These are phyloP conservation scores for Boletus vermiculosoides DNA, from an alignment of 768 basidiomycete species.

Conservation along the genomic window DNA sequence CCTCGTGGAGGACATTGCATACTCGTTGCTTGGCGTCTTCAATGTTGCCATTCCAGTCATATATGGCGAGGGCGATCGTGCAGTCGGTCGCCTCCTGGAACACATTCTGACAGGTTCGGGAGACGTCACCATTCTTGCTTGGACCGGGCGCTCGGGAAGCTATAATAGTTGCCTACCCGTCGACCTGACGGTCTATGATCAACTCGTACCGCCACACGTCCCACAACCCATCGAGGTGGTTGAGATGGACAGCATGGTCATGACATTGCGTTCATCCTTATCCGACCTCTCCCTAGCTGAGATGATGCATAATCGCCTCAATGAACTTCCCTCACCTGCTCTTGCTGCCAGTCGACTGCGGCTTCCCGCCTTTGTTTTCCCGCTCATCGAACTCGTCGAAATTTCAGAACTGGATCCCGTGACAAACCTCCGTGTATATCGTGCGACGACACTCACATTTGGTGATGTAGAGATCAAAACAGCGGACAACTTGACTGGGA, in stretches of 20 bases:
- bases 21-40: conserved; percentile 18
- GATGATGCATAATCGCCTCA: not conserved
- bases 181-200: not conserved
- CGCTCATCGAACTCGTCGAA: not conserved
- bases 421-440: not conserved
- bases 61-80: conserved; percentile 13
- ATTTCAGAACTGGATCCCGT: not conserved
- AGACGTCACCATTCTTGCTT: conserved; percentile 13
- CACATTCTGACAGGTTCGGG: conserved; percentile 12
- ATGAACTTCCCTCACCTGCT: not conserved
- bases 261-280: not conserved
- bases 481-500: not conserved
- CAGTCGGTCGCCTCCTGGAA: conserved; percentile 16
- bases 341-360: conserved; percentile 1
- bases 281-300: not conserved
- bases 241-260: not conserved
- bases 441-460: not conserved
- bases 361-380: conserved; percentile 9
- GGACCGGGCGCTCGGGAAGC: conserved; percentile 7
- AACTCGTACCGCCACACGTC: not conserved
- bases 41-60: conserved; percentile 5
- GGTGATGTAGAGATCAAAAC: conserved; percentile 6
- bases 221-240: not conserved
- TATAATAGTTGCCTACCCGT: conserved; percentile 8
- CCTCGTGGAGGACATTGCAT: conserved; percentile 8